phyloP scores from a whole-genome alignment of 345 rosid genomes.

The Eucalyptus virginea region DNA sequence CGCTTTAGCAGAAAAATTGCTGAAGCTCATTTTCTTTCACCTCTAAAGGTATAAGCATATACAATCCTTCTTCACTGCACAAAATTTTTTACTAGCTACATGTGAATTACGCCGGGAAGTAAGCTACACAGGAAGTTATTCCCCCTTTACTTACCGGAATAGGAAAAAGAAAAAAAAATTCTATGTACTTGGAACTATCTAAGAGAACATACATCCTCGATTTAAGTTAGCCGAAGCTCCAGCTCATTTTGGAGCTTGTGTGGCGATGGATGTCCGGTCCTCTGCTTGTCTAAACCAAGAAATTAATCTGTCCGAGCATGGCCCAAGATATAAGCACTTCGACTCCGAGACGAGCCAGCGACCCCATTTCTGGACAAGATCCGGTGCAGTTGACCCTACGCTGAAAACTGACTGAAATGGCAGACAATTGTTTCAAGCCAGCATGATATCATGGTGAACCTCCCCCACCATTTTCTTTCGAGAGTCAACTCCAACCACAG shows the following conservation, averaged over 20 bases:
- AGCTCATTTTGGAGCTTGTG: background rate
- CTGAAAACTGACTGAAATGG: constrained; percentile 8
- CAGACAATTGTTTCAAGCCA: constrained; percentile 34
- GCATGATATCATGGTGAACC: constrained; percentile 1
- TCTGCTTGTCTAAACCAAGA: background rate
- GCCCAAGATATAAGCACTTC: background rate
- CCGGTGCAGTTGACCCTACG: background rate
- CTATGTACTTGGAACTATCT: background rate
- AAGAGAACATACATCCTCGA: background rate
- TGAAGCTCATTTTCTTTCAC: background rate
- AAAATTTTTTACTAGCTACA: background rate
- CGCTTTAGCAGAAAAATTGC: background rate
- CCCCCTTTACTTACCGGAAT: background rate
- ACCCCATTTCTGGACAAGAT: background rate
- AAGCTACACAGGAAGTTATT: background rate
- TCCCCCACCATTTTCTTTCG: constrained; percentile 26
- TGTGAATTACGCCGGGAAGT: background rate
- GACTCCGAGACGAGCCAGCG: background rate
- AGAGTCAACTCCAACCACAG: constrained; percentile 23
- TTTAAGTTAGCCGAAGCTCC: background rate
- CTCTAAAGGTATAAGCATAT: background rate
- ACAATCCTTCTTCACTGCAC: background rate
- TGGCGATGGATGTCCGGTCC: background rate
- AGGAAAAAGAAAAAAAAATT: background rate
- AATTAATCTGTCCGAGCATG: background rate